A percentile compares a stretch with the other conserved stretches of the same genome.
Conservation (phyloP, 148 eudicot species). For the Nyssa sinensis region DNA sequence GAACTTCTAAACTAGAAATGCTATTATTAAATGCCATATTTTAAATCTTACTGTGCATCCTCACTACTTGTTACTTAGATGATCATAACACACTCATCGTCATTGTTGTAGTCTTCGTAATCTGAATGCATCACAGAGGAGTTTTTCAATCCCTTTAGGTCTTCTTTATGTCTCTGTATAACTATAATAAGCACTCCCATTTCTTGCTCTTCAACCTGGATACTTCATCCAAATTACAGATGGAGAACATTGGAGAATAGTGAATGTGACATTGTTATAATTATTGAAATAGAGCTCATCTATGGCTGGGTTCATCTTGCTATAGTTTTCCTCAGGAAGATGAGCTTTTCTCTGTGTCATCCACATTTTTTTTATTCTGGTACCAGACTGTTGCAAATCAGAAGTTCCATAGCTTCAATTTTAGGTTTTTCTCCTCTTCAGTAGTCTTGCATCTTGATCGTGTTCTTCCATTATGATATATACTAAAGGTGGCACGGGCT, state of each 20-base stretch:
- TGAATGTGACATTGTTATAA: neutral
- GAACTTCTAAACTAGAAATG: neutral
- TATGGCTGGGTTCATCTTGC: too few relatives aligned
- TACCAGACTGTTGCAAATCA: too few relatives aligned
- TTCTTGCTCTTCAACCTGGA: neutral
- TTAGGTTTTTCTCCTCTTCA: too few relatives aligned
- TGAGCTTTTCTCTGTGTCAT: too few relatives aligned
- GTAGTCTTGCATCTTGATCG: neutral
- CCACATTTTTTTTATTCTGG: too few relatives aligned
- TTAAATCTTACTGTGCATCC: neutral
- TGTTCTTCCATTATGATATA: neutral
- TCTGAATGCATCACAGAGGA: neutral
- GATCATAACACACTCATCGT: neutral
- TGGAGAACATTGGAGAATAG: neutral
- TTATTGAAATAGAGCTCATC: too few relatives aligned
- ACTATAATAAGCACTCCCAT: neutral
- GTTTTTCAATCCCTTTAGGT: neutral
- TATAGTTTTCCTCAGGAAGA: neutral
- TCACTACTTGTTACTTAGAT: neutral
- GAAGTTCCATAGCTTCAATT: too few relatives aligned
- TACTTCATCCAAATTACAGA: too few relatives aligned
- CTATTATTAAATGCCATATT: neutral
- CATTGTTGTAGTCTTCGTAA: neutral
- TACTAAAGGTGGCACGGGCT: too few relatives aligned
- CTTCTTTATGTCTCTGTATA: neutral